Percentiles rank a stretch among this genome's conserved stretches.
phyloP scores from a whole-genome alignment of 2,329 filamentous ascomycete species.

The Aspergillus pseudoglaucus region DNA sequence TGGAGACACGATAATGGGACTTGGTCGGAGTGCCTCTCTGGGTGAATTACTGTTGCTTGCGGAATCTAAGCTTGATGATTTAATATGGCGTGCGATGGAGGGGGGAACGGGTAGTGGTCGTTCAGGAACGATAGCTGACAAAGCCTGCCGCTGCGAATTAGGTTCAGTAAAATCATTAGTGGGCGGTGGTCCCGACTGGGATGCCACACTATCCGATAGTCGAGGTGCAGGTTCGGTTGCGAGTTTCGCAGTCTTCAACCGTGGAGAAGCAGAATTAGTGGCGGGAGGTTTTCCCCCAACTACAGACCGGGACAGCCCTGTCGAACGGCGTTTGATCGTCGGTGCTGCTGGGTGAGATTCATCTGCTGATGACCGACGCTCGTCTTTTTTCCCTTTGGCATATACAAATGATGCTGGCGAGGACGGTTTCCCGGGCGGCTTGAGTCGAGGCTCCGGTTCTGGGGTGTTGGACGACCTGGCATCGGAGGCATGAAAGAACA shows the following conservation, averaged over 20 bases:
- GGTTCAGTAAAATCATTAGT: constrained; percentile 17
- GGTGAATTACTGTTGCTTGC: constrained; percentile 10
- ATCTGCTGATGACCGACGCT: constrained; percentile 18
- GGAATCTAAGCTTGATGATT: constrained; percentile 31
- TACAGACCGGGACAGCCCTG: constrained; percentile 22
- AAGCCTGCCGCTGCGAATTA: constrained; percentile 13
- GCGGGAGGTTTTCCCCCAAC: constrained; percentile 12
- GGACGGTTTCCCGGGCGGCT: constrained; percentile 18
- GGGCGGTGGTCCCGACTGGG: constrained; percentile 10
- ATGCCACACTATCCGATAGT: constrained; percentile 17
- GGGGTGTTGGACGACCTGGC: constrained; percentile 48
- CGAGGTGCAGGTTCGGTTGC: constrained; percentile 16
- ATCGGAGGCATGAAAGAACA: constrained; percentile 92
- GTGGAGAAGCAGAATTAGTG: constrained; percentile 19
- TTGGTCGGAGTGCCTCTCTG: constrained; percentile 22
- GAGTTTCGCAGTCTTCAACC: constrained; percentile 25
- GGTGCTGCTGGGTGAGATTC: constrained; percentile 12
- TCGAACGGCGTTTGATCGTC: constrained; percentile 22
- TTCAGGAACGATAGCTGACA: constrained; percentile 14
- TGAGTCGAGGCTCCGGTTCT: constrained; percentile 24
- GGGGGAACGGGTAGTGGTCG: constrained; percentile 10
- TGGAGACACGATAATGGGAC: constrained; percentile 25
- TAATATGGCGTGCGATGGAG: constrained; percentile 17
- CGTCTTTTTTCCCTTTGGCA: constrained; percentile 29
- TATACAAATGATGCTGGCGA: constrained; percentile 30